phyloP scores from a whole-genome alignment of 371 early-diverging fungal genomes.

The Rhizomucor miehei region DNA sequence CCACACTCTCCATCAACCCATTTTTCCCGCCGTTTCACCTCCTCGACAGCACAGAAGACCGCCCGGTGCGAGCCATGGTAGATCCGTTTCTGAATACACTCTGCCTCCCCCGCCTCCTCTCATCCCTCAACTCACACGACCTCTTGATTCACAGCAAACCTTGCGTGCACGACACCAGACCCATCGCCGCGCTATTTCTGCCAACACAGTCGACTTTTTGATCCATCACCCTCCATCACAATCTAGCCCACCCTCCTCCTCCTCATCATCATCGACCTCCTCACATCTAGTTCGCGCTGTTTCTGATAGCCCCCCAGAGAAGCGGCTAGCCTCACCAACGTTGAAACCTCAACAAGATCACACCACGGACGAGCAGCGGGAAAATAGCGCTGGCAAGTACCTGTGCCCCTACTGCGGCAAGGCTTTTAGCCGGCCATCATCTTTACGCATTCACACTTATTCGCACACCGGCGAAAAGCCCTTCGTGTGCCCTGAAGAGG shows the following conservation, averaged over 20 bases:
- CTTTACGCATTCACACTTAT: conserved; percentile 55
- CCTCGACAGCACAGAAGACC: not conserved
- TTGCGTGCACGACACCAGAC: conserved; percentile 13
- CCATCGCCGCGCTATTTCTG: conserved; percentile 16
- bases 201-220: conserved; percentile 17
- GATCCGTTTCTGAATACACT: conserved; percentile 11
- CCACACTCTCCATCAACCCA: conserved; percentile 10
- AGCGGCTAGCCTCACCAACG: conserved; percentile 7
- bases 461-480: conserved; percentile 72
- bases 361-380: conserved; percentile 1
- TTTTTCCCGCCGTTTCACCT: not conserved
- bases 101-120: conserved; percentile 3
- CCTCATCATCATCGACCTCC: conserved; percentile 8
- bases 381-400: conserved; percentile 24
- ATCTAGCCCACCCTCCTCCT: not conserved
- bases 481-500: conserved; percentile 47
- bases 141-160: not conserved
- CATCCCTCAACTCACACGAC: not conserved
- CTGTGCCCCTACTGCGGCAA: conserved; percentile 51
- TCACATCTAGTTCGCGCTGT: conserved; percentile 11
- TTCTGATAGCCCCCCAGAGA: conserved; percentile 15
- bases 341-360: conserved; percentile 3
- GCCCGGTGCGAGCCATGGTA: conserved; percentile 3
- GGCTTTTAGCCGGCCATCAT: conserved; percentile 59
- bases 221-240: conserved; percentile 10